Evolutionary conservation across 768 basidiomycete genomes (phyloP).

Genomic region (Russula virescens): DNA sequence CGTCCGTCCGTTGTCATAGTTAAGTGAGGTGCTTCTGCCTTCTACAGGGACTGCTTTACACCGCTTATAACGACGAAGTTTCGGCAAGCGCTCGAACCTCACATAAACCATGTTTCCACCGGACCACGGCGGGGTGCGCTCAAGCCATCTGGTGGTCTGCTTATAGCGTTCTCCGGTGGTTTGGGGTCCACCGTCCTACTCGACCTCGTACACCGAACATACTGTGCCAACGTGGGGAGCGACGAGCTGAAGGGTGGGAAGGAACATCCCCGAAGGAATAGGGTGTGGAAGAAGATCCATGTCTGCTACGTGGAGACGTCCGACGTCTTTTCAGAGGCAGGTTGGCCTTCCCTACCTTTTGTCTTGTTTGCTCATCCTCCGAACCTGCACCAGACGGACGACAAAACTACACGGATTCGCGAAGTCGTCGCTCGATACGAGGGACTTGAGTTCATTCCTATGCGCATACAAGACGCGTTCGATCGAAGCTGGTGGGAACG

Average conservation of each 20-base stretch:
- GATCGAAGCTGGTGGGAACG: conserved; percentile 59
- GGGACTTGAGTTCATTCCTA: conserved; percentile 50
- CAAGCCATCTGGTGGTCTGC: conserved; percentile 61
- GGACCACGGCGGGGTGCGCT: conserved; percentile 52
- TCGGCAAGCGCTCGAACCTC: conserved; percentile 57
- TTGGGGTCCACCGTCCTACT: conserved; percentile 68
- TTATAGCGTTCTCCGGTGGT: conserved; percentile 74
- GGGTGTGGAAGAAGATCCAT: conserved; percentile 55
- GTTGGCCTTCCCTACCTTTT: conserved; percentile 26
- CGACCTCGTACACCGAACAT: conserved; percentile 57
- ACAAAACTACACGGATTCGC: conserved; percentile 49
- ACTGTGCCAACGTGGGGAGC: conserved; percentile 37
- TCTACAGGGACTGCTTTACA: conserved; percentile 56
- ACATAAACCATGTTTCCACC: conserved; percentile 50
- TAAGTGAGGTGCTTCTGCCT: not conserved
- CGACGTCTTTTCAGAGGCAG: conserved; percentile 53
- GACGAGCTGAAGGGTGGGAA: conserved; percentile 46
- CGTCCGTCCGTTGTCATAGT: not conserved
- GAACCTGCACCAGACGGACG: conserved; percentile 39
- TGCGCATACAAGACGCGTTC: conserved; percentile 73
- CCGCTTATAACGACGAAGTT: conserved; percentile 60
- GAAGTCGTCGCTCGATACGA: conserved; percentile 43
- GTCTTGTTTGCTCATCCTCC: not conserved
- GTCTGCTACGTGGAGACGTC: conserved; percentile 71
- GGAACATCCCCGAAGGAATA: conserved; percentile 57